phyloP scores from a whole-genome alignment of 148 eudicot species.

The Pharnaceum exiguum region DNA sequence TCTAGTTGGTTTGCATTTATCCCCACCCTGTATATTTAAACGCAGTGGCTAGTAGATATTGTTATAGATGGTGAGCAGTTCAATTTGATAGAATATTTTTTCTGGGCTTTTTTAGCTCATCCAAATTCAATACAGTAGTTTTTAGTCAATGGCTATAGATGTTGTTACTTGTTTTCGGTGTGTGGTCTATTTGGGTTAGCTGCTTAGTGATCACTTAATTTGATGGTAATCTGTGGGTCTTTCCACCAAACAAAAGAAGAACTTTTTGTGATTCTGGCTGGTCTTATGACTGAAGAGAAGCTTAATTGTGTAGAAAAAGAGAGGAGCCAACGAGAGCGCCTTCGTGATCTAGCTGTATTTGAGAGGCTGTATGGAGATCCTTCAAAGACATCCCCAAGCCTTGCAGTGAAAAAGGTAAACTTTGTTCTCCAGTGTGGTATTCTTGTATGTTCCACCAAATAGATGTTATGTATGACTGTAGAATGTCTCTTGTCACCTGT shows the following conservation, averaged over 20 bases:
- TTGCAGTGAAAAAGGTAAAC: conserved; percentile 87
- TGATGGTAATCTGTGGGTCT: neutral
- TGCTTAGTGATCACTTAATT: too few relatives aligned
- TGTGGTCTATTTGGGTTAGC: too few relatives aligned
- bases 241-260: too few relatives aligned
- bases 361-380: conserved; percentile 81
- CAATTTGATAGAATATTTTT: neutral
- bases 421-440: neutral
- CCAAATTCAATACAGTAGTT: too few relatives aligned
- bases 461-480: too few relatives aligned
- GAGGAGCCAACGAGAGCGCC: conserved; percentile 71
- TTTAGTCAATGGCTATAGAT: too few relatives aligned
- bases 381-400: conserved; percentile 56
- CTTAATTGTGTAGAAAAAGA: conserved; percentile 53
- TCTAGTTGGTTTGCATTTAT: neutral
- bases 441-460: too few relatives aligned
- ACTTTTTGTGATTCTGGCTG: neutral
- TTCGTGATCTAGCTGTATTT: conserved; percentile 79
- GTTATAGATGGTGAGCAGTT: neutral
- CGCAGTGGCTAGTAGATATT: neutral
- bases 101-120: too few relatives aligned
- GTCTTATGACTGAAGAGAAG: neutral
- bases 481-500: neutral
- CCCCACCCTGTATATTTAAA: neutral
- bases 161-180: too few relatives aligned